Evolutionary conservation across 164 flowering plant genomes (phyloP).

Genomic region (Vitis rotundifolia): DNA sequence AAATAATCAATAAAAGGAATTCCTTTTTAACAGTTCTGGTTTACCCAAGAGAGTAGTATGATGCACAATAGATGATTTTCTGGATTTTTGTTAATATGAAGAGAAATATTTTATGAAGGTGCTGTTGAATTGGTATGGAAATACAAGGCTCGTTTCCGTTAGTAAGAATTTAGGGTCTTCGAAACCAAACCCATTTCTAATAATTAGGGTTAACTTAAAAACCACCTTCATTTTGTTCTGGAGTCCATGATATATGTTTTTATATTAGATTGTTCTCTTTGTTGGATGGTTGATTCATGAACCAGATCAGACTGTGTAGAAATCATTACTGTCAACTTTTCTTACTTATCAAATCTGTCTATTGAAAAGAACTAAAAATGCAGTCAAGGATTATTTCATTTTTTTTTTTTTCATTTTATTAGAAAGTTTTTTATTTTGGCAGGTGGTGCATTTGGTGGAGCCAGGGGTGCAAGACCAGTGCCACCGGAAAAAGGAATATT

Average conservation of each 20-base stretch:
- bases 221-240: neutral
- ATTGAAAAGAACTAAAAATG: neutral
- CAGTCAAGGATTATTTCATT: neutral
- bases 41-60: neutral
- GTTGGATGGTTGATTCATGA: neutral
- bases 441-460: constrained; percentile 98
- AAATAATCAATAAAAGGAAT: too few relatives aligned
- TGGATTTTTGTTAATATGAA: neutral
- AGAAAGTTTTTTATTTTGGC: constrained; percentile 9
- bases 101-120: neutral
- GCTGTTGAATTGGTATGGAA: too few relatives aligned
- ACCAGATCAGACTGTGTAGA: neutral
- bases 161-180: too few relatives aligned
- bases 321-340: neutral
- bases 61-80: neutral
- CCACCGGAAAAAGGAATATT: constrained; percentile 96
- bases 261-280: neutral
- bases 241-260: neutral
- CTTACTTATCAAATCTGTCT: neutral
- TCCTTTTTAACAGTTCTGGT: too few relatives aligned
- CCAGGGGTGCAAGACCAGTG: constrained; percentile 78
- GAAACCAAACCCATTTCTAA: too few relatives aligned
- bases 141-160: too few relatives aligned
- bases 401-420: neutral
- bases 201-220: neutral